Evolutionary conservation across 305 asterid genomes (phyloP).

Genomic region (Striga hermonthica): DNA sequence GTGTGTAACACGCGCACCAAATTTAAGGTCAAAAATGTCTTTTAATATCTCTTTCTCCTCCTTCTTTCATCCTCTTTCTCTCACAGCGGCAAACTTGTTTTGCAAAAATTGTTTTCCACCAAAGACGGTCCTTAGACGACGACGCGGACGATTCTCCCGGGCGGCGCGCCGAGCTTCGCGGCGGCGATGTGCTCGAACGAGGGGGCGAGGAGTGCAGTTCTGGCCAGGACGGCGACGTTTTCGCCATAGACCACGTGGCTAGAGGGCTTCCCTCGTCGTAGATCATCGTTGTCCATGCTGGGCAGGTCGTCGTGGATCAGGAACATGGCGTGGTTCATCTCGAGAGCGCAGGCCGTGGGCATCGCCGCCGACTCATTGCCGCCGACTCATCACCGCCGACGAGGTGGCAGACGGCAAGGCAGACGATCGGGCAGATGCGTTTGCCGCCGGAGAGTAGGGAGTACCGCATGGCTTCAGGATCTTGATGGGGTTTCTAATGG

Average conservation of each 20-base stretch:
- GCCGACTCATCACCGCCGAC: constrained; percentile 34
- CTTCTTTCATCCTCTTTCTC: no score
- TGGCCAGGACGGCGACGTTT: constrained; percentile 23
- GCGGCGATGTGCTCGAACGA: constrained; percentile 32
- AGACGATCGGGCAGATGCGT: constrained; percentile 36
- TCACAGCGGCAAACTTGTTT: no score
- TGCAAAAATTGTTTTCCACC: no score
- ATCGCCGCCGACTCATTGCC: constrained; percentile 29
- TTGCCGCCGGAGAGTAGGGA: constrained; percentile 38
- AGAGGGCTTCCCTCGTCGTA: constrained; percentile 33
- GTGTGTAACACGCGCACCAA: no score
- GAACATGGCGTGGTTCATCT: constrained; percentile 35
- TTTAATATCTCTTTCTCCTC: no score
- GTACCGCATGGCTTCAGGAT: constrained; percentile 33
- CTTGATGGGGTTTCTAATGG: constrained; percentile 24
- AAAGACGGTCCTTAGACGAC: no score
- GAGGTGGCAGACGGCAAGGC: constrained; percentile 35
- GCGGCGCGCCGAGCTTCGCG: constrained; percentile 11
- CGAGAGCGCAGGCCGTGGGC: constrained; percentile 36
- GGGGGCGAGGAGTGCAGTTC: constrained; percentile 25
- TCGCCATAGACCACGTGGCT: constrained; percentile 33
- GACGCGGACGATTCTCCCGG: constrained; percentile 26
- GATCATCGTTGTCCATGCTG: constrained; percentile 36
- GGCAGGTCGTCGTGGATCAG: constrained; percentile 38
- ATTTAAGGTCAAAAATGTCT: no score